A percentile compares a stretch with the other conserved stretches of the same genome.
Evolutionary conservation across 2,329 filamentous ascomycete genomes (phyloP).

Genomic region (Talaromyces sp.): DNA sequence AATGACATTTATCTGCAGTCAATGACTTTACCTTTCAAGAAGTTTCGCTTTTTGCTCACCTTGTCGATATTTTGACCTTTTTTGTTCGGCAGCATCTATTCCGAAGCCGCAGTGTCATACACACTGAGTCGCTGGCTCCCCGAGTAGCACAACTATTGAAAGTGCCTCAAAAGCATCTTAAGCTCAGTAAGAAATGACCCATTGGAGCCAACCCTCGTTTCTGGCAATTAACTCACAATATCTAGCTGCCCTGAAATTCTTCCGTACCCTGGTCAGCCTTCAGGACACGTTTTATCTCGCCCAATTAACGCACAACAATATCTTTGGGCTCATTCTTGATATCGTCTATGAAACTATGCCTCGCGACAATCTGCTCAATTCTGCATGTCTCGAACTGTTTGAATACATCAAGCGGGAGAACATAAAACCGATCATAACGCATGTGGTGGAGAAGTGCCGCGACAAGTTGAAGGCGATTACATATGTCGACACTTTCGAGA

Average conservation of each 20-base stretch:
- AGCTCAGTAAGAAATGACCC: conserved; percentile 62
- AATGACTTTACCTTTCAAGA: conserved; percentile 73
- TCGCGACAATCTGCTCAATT: conserved; percentile 87
- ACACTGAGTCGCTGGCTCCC: conserved; percentile 70
- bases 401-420: conserved; percentile 81
- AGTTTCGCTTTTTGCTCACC: conserved; percentile 82
- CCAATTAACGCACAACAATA: conserved; percentile 73
- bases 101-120: conserved; percentile 81
- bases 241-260: conserved; percentile 83
- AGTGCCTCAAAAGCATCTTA: conserved; percentile 85
- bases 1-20: conserved; percentile 37
- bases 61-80: conserved; percentile 90
- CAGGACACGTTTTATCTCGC: conserved; percentile 89
- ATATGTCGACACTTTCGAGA: conserved; percentile 79
- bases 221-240: not conserved
- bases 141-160: conserved; percentile 76
- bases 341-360: conserved; percentile 82
- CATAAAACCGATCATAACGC: conserved; percentile 73
- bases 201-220: not conserved
- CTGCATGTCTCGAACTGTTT: conserved; percentile 89
- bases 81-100: conserved; percentile 86
- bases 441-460: conserved; percentile 78
- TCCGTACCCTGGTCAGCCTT: conserved; percentile 76
- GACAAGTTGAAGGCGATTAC: conserved; percentile 70
- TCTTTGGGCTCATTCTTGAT: conserved; percentile 78